phyloP scores from a whole-genome alignment of 495 filamentous ascomycete genomes.

The Jackrogersella minutella region DNA sequence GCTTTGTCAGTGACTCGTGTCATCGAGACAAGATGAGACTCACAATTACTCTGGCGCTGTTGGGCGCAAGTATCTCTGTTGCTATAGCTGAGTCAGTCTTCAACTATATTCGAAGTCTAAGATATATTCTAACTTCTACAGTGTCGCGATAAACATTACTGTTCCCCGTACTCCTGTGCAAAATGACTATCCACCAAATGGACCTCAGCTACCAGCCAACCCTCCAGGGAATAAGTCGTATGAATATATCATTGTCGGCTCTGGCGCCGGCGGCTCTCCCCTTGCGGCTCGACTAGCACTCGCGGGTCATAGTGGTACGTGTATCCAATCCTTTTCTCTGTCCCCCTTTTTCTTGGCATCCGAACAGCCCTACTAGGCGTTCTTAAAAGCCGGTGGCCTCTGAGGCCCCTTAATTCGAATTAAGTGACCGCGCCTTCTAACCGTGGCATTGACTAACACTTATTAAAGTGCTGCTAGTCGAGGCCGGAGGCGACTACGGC shows the following conservation, averaged over 20 bases:
- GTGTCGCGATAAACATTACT: conserved; percentile 22
- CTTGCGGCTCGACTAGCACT: conserved; percentile 67
- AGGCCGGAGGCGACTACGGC: conserved; percentile 40
- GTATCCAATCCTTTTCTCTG: not conserved
- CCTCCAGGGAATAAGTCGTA: conserved; percentile 47
- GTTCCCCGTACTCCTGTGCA: conserved; percentile 19
- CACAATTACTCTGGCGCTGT: conserved; percentile 5
- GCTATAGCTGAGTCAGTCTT: conserved; percentile 8
- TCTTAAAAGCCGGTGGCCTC: not conserved
- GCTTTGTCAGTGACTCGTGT: not conserved
- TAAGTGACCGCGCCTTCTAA: no score
- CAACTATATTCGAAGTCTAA: not conserved
- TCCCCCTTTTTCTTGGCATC: not conserved
- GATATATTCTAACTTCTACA: conserved; percentile 1
- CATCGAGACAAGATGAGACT: conserved; percentile 25
- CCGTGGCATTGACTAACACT: not conserved
- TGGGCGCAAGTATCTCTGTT: not conserved
- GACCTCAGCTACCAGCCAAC: conserved; percentile 18
- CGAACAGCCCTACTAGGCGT: not conserved
- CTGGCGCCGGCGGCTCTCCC: conserved; percentile 68
- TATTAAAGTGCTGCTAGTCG: conserved; percentile 33
- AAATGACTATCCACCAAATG: conserved; percentile 28
- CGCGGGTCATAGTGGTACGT: conserved; percentile 58
- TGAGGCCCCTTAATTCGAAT: not conserved
- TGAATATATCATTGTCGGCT: conserved; percentile 72